These are phyloP conservation scores for Blepharisma stoltei DNA, from an alignment of 73 alveolate genomes.

Conservation along the genomic window DNA sequence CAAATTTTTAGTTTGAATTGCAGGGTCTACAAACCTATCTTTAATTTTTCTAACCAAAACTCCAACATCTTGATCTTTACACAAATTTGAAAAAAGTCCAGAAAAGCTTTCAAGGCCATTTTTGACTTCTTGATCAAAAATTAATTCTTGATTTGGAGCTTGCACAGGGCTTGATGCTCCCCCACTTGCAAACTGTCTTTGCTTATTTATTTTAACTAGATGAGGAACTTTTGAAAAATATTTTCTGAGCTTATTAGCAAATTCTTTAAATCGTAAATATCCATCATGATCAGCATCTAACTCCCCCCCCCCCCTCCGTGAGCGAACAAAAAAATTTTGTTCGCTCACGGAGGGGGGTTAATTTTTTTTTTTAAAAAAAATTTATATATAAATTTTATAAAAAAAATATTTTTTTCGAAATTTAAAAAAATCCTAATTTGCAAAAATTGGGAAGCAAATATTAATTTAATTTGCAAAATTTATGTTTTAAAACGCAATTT, in stretches of 20 bases:
- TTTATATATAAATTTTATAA: no score
- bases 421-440: no score
- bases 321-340: no score
- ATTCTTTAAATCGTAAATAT: background rate
- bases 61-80: background rate
- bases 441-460: no score
- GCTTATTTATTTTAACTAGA: background rate
- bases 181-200: background rate
- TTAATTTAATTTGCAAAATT: no score
- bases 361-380: no score
- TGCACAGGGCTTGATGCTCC: background rate
- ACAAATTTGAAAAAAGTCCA: background rate
- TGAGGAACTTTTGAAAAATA: background rate
- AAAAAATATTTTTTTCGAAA: no score
- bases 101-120: background rate
- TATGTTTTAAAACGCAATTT: no score
- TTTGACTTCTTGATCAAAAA: background rate
- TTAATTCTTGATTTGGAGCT: background rate
- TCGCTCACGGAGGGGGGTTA: no score
- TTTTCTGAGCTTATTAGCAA: background rate
- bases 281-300: background rate
- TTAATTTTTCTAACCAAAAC: slow-evolving; percentile 8
- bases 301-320: no score
- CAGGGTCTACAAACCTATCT: slow-evolving; percentile 15
- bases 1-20: background rate